Evolutionary conservation across 306 rosid species (phyloP).

Genomic region (Boehmeria nivea): DNA sequence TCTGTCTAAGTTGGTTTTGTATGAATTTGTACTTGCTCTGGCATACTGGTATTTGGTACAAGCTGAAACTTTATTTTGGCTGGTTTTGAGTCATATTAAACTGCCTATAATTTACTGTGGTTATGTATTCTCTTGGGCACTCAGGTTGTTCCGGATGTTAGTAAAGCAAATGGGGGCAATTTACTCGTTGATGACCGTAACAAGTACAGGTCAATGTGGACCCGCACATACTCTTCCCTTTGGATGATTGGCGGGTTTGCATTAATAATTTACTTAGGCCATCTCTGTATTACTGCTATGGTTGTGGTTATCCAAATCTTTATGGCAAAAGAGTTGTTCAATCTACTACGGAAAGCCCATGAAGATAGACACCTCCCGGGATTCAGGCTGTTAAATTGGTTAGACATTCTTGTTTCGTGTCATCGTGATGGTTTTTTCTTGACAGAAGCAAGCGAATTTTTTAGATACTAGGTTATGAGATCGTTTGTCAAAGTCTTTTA

Average conservation of each 20-base stretch:
- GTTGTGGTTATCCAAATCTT: slow-evolving; percentile 91
- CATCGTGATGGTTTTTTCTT: slow-evolving; percentile 10
- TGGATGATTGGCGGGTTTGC: slow-evolving; percentile 99
- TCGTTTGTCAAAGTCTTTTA: slow-evolving; percentile 5
- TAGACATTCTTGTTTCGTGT: slow-evolving; percentile 20
- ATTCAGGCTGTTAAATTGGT: slow-evolving; percentile 94
- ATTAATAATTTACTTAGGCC: slow-evolving; percentile 74
- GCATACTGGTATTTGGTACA: background rate
- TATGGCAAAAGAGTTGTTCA: slow-evolving; percentile 94
- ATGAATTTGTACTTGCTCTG: background rate
- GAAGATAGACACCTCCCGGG: slow-evolving; percentile 93
- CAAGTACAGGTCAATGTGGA: slow-evolving; percentile 85
- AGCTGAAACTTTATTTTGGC: too few species aligned
- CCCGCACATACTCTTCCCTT: slow-evolving; percentile 75
- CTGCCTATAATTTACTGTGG: background rate
- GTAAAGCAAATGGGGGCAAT: slow-evolving; percentile 57
- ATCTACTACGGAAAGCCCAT: slow-evolving; percentile 78
- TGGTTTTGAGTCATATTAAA: too few species aligned
- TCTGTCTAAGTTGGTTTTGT: background rate
- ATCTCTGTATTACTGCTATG: slow-evolving; percentile 89
- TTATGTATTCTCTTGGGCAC: slow-evolving; percentile 18
- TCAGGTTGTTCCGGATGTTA: slow-evolving; percentile 58
- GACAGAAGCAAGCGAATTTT: slow-evolving; percentile 2
- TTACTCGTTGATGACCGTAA: slow-evolving; percentile 78
- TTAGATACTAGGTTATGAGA: slow-evolving; percentile 5